A percentile compares a stretch with the other conserved stretches of the same genome.
Evolutionary conservation across 2,329 filamentous ascomycete genomes (phyloP).

Genomic region (Monilinia fructigena): DNA sequence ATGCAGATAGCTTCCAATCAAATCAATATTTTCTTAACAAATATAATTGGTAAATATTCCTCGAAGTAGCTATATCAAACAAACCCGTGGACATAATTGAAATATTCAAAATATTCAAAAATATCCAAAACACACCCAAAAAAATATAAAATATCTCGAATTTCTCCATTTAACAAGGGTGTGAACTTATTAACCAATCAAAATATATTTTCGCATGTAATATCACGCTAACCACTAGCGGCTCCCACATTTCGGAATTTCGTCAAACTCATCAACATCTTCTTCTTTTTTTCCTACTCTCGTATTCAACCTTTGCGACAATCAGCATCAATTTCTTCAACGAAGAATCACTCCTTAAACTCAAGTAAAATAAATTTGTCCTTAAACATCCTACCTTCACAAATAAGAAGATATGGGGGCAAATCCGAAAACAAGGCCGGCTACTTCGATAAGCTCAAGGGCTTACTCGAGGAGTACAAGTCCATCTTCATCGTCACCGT

Average conservation of each 20-base stretch:
- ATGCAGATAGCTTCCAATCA: too few species aligned
- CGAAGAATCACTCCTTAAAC: conserved; percentile 24
- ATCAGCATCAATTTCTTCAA: conserved; percentile 22
- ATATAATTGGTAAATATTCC: background rate
- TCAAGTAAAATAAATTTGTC: conserved; percentile 49
- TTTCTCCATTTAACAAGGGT: conserved; percentile 5
- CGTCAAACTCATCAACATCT: conserved; percentile 19
- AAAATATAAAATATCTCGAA: conserved; percentile 12
- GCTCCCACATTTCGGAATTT: conserved; percentile 23
- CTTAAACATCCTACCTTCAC: conserved; percentile 99
- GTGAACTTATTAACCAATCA: conserved; percentile 11
- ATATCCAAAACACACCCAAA: background rate
- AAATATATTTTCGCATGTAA: conserved; percentile 1
- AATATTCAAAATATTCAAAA: background rate
- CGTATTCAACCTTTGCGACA: conserved; percentile 15
- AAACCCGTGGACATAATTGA: background rate
- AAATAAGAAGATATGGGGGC: conserved; percentile 97
- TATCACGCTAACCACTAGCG: conserved; percentile 16
- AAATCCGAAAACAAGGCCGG: conserved; percentile 88
- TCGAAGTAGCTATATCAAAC: background rate
- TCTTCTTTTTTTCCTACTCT: background rate
- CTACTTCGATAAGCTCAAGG: conserved; percentile 99
- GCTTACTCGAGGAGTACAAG: conserved; percentile 91
- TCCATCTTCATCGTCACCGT: conserved; percentile 96
- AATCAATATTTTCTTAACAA: background rate